Evolutionary conservation across 768 basidiomycete species (phyloP).

Genomic region (Mycena kentingensis): DNA sequence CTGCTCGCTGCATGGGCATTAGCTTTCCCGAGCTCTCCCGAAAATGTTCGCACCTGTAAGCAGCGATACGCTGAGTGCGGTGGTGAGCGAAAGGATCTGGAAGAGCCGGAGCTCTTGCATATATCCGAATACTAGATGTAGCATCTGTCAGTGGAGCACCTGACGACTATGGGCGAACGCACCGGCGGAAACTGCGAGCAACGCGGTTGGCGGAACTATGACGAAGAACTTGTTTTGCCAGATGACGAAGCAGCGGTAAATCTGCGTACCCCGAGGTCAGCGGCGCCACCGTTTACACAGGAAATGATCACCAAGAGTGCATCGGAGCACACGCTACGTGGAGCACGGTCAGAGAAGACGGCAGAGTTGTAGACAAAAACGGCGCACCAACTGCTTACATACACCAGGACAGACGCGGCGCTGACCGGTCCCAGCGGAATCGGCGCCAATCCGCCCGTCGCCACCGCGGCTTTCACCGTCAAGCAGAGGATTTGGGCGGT

Average conservation of each 20-base stretch:
- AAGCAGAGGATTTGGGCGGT: constrained; percentile 5
- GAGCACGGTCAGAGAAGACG: background rate
- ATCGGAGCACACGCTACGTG: constrained; percentile 9
- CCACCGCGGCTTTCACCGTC: constrained; percentile 8
- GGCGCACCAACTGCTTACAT: constrained; percentile 9
- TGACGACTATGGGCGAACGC: background rate
- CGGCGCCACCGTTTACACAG: background rate
- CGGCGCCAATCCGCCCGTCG: background rate
- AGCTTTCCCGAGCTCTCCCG: background rate
- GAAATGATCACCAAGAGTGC: constrained; percentile 1
- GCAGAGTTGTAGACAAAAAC: background rate
- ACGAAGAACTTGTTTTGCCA: constrained; percentile 7
- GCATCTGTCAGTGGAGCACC: background rate
- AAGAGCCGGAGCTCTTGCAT: background rate
- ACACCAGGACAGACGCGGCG: constrained; percentile 6
- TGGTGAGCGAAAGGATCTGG: constrained; percentile 11
- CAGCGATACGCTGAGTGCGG: constrained; percentile 3
- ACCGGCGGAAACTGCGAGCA: background rate
- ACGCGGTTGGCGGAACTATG: background rate
- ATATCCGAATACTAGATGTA: constrained; percentile 12
- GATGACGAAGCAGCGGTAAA: constrained; percentile 13
- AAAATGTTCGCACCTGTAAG: constrained; percentile 1
- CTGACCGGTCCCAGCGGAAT: background rate
- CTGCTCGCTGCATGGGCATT: background rate
- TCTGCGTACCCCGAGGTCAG: background rate